Evolutionary conservation across 176 grass and related monocot genomes (phyloP), one percentile per base, ranked within the genome.

Genomic region (Avena sativa): DNA sequence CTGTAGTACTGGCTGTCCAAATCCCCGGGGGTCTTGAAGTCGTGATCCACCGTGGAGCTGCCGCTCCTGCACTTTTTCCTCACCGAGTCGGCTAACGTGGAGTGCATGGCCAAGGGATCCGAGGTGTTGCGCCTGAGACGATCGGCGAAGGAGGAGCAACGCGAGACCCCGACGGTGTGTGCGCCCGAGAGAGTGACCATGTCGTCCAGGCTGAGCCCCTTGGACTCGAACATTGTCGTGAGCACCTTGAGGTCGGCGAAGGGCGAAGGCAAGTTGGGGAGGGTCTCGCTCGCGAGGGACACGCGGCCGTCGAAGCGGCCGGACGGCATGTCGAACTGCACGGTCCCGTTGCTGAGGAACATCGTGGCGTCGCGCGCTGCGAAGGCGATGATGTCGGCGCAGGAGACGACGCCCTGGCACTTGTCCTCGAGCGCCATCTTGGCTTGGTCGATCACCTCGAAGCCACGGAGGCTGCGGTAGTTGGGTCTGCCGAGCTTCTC

Each of bases 151-250:
- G 87, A 86, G 0, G 84, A 74, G 62, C 89, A 91, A 49, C 75
- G 89, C 25, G 90, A 78, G 6, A 17, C 10, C 23, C 86, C 86
- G 66, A 88, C 62, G 67, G 68, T 56, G 76, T 91, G 90, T 4
- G 86, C 86, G 3, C 90, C 90, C 10, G 90, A 86, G 88, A 93
- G 92, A 5, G 44, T 51, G 17, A 88, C 82, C 72, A 93, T 63
- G 20, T 91, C 92, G 5, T 15, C 74, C 51, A 23, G 0, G 62
- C 10, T 15, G 58, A 93, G 76, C 14, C 71, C 81, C 20, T 88
- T 93, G 60, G 17, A 51, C 0, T 16, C 32, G 66, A 69, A 69
- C 13, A 36, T 1, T 1, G 12, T 1, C 65, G 0, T 68, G 66
- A 69, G 66, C 32, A 0, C 7, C 15, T 6, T 17, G 32, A 69